Evolutionary conservation across 202 grass and related monocot genomes (phyloP).

Genomic region (Musa balbisiana): DNA sequence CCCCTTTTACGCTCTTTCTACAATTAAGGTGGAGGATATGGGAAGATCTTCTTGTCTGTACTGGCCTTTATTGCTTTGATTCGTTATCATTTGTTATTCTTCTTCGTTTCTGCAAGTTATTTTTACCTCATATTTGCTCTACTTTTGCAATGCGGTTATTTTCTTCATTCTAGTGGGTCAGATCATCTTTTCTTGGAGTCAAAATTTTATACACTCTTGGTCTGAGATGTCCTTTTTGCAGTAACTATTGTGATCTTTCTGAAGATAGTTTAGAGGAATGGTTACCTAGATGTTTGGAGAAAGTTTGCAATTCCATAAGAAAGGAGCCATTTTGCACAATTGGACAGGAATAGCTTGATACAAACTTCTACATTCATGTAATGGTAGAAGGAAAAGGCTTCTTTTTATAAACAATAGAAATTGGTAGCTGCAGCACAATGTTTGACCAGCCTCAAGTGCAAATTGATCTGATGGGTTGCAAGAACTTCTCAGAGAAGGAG

Average conservation of each 20-base stretch:
- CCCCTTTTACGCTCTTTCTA: neutral
- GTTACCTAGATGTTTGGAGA: neutral
- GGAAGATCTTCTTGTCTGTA: conserved; percentile 3
- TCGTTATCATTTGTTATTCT: conserved; percentile 2
- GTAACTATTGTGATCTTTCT: neutral
- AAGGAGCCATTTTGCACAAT: neutral
- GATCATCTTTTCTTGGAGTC: neutral
- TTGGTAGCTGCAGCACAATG: no score
- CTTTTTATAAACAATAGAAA: no score
- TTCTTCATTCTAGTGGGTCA: neutral
- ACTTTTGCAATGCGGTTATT: neutral
- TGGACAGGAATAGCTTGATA: neutral
- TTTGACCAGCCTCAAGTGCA: no score
- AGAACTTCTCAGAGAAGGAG: no score
- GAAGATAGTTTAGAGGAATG: neutral
- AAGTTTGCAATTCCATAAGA: neutral
- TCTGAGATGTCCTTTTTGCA: neutral
- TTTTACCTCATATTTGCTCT: neutral
- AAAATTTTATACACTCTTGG: neutral
- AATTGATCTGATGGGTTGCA: no score
- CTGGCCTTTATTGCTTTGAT: neutral
- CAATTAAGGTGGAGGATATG: neutral
- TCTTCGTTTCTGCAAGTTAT: neutral
- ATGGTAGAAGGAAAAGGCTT: no score
- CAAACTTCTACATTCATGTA: no score